Base-by-base conservation (phyloP, 2,329 filamentous ascomycete species). In the Ascochyta lentis region DNA sequence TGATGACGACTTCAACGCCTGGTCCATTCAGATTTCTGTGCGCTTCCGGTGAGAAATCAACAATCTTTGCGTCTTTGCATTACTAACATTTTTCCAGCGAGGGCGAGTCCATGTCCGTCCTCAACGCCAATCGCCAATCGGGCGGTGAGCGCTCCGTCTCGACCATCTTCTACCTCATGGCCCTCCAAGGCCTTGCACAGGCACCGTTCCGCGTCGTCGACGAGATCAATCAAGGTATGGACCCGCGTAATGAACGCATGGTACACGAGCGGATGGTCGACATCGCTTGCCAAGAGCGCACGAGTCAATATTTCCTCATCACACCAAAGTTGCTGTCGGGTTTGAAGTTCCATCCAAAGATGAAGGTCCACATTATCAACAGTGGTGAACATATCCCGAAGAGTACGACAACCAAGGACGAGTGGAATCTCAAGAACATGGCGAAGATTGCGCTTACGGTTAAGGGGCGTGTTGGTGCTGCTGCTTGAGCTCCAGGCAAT, bases 141-240 rank as follows among this genome's bases (percentile, higher is more conserved):
- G 95, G 95, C 68, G 95, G 95, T 61, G 95, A 99, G 79, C 89
- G 95, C 56, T 92, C 95, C 23, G 94, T 99, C 22, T 96, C 92
- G 22, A 99, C 95, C 13, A 96, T 98, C 71, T 99, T 98, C 83
- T 99, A 96, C 79, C 91, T 99, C 53, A 98, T 99, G 93, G 92
- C 95, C 5, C 85, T 99, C 24, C 95, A 99, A 76, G 91, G 91
- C 45, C 88, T 99, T 68, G 94, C 95, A 15, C 90, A 92, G 68
- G 92, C 93, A 3, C 95, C 95, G 1, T 99, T 99, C 84, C 92
- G 95, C 48, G 94, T 99, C 45, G 95, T 99, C 56, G 95, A 99
- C 77, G 95, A 99, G 79, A 99, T 99, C 82, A 99, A 99, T 73
- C 95, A 99, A 78, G 95, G 95, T 64, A 99, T 99, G 95, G 95